Evolutionary conservation across 2,329 filamentous ascomycete genomes (phyloP), one percentile per base, ranked within the genome.

Genomic region (Trematosphaeria pertusa): DNA sequence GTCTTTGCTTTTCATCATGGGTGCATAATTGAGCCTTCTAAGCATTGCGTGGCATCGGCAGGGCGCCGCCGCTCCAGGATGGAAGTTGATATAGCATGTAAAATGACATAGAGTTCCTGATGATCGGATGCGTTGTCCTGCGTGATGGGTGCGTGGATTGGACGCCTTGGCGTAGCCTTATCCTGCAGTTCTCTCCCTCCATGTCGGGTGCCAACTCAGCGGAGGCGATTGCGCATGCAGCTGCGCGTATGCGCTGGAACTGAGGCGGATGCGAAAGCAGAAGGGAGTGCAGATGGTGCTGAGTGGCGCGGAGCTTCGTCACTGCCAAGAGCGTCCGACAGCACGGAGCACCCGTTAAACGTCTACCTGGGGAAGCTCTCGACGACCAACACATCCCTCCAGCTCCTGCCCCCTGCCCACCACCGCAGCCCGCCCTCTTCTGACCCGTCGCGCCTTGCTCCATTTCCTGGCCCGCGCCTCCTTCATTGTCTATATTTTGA

Each of bases 1-100:
- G 21, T 56, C 45, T 38, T 51, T 40, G n/a, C n/a, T 51, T 48
- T 46, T 52, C 33, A 55, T 53, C 54, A 46, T 56, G n/a, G n/a
- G n/a, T n/a, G n/a, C n/a, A n/a, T n/a, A n/a, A n/a, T n/a, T n/a
- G n/a, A n/a, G n/a, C n/a, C n/a, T 20, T 17, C 12, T 37, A 32
- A 65, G 67, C 67, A 71, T 71, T 61, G 64, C 58, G 59, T 64
- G 69, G 66, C 64, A 54, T 62, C 62, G 48, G 44, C 22, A 43
- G 41, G 50, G 35, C 31, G 54, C 40, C 40, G 17, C 51, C n/a
- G n/a, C n/a, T n/a, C n/a, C n/a, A n/a, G n/a, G n/a, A n/a, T n/a
- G n/a, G 45, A 43, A 60, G 49, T 54, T 52, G 41, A 58, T 46
- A 57, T 35, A 46, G 44, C 45, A 58, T 58, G 61, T 58, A 61